A percentile compares a stretch with the other conserved stretches of the same genome.
Conservation (phyloP, 2,329 filamentous ascomycete genomes). For the Pestalotiopsis fici region DNA sequence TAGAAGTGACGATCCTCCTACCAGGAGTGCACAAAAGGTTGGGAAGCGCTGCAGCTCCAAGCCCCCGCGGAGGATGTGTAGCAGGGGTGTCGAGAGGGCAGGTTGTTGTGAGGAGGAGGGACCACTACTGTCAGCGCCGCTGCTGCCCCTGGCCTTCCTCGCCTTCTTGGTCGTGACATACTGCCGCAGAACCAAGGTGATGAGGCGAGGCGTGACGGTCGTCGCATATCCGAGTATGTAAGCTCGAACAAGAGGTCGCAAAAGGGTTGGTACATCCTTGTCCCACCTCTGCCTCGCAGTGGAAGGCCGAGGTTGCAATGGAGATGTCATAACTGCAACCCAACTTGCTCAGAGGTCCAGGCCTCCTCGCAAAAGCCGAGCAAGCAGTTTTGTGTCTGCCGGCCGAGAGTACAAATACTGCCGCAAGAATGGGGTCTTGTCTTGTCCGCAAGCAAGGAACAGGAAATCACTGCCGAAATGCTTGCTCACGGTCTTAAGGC, state of each 20-base stretch:
- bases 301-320: slow-evolving; percentile 17
- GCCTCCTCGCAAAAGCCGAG: not conserved
- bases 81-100: slow-evolving; percentile 31
- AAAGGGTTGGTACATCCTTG: slow-evolving; percentile 44
- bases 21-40: slow-evolving; percentile 61
- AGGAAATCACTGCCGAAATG: not conserved
- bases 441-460: not conserved
- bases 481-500: not conserved
- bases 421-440: not conserved
- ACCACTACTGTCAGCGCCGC: slow-evolving; percentile 23
- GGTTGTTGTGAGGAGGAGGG: slow-evolving; percentile 12
- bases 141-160: slow-evolving; percentile 12
- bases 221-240: slow-evolving; percentile 64
- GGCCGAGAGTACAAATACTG: not conserved
- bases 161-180: slow-evolving; percentile 37
- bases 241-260: slow-evolving; percentile 59
- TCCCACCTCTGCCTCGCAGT: slow-evolving; percentile 24
- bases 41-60: slow-evolving; percentile 60
- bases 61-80: slow-evolving; percentile 48
- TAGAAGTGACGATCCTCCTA: slow-evolving; percentile 62
- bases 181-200: slow-evolving; percentile 55
- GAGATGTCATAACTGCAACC: slow-evolving; percentile 25
- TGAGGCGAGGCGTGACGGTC: slow-evolving; percentile 55
- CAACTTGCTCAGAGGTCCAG: not conserved
- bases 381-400: not conserved